Base-by-base conservation (phyloP, 768 basidiomycete species). In the Leucosporidium scottii region DNA sequence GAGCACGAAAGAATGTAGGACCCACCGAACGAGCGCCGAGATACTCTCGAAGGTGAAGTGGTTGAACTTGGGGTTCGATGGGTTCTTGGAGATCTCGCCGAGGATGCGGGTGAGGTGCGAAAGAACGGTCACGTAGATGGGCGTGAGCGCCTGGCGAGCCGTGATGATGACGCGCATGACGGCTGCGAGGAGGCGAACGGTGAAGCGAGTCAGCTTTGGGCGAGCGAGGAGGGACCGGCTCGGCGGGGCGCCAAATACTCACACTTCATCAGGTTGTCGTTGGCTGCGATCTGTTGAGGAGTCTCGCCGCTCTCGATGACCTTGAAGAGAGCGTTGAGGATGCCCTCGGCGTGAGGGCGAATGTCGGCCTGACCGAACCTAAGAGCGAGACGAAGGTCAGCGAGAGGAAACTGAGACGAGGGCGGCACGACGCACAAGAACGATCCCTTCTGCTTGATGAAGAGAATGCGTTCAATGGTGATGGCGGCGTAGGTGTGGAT, bases 221-320 rank as follows among this genome's bases (percentile, higher is more conserved):
- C 31, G 9, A 59, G 54, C 2, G 36, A 62, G 49, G 17, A n/a
- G 8, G 3, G n/a, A 1, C 44, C 20, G 31, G 44, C n/a, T 28
- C 9, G 44, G 48, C 30, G 4, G 27, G 8, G 31, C 34, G 34
- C 4, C 34, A 34, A 79, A n/a, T n/a, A n/a, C 86, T 57, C 71
- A 93, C 94, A 93, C 82, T 91, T 93, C 93, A 97, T 99, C 58
- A 98, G 80, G 78, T 96, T 89, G 78, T 98, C 94, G 73, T 99
- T 99, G 77, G 97, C 93, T 0, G 94, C 91, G 39, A 94, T 85
- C 80, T 94, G 93, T 77, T 96, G 90, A 0, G 96, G 86, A 5
- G 88, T 88, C 4, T 82, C 83, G 9, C 86, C 88, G 51, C 81
- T 79, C 77, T 93, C 91, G 54, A 96, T 89, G 78, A 88, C 91